phyloP scores from a whole-genome alignment of 2,329 filamentous ascomycete genomes.

The Epichloe amarillans region DNA sequence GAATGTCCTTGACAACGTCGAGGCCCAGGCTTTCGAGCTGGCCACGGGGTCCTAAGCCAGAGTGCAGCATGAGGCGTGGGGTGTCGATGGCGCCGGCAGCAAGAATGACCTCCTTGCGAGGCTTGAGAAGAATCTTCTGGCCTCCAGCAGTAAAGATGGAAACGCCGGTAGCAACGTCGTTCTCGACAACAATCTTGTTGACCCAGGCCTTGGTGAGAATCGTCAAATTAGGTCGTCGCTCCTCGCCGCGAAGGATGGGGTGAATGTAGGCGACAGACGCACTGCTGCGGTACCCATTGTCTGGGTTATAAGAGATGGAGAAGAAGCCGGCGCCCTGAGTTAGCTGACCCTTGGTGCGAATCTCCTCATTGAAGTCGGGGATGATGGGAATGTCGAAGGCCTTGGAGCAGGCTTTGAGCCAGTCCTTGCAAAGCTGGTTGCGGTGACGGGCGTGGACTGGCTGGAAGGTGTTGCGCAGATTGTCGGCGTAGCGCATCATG shows the following conservation, averaged over 20 bases:
- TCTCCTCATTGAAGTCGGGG: constrained; percentile 77
- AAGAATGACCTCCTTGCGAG: constrained; percentile 65
- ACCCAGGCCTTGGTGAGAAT: constrained; percentile 84
- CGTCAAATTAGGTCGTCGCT: constrained; percentile 72
- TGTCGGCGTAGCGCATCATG: constrained; percentile 70
- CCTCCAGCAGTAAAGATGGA: constrained; percentile 48
- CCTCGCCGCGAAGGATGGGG: constrained; percentile 71
- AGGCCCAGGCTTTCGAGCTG: constrained; percentile 42
- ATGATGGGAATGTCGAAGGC: constrained; percentile 72
- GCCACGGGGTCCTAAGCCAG: constrained; percentile 40
- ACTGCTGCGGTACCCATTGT: constrained; percentile 70
- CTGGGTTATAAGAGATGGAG: constrained; percentile 81
- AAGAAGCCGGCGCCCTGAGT: constrained; percentile 78
- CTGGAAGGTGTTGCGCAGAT: constrained; percentile 79
- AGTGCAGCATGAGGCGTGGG: constrained; percentile 50
- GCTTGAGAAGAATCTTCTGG: constrained; percentile 40
- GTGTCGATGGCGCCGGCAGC: constrained; percentile 73
- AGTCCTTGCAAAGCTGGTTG: constrained; percentile 85
- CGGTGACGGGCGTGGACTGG: constrained; percentile 74
- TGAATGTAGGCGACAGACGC: constrained; percentile 89
- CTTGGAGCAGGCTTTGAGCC: constrained; percentile 67
- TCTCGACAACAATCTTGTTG: constrained; percentile 60
- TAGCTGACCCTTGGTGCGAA: constrained; percentile 57
- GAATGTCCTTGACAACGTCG: constrained; percentile 40
- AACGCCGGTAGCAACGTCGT: constrained; percentile 59